Percentiles rank a stretch among this genome's conserved stretches.
Evolutionary conservation across 768 basidiomycete genomes (phyloP).

Genomic region (Pholiota molesta): DNA sequence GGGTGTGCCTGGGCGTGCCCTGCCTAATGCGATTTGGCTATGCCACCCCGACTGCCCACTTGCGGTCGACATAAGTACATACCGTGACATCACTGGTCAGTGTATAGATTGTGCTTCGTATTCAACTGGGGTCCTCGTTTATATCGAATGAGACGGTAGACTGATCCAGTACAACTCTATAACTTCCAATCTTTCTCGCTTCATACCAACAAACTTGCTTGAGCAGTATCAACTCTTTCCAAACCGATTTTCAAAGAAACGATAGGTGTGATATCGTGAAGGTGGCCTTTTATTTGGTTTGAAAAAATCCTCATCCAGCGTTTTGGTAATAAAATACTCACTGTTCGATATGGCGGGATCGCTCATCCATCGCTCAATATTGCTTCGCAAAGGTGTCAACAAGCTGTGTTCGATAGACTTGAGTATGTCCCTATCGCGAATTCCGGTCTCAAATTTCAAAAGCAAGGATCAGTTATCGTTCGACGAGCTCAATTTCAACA

Average conservation of each 20-base stretch:
- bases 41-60: too few species aligned
- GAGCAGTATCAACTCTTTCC: conserved; percentile 49
- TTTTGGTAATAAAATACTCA: conserved; percentile 17
- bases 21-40: too few species aligned
- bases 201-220: conserved; percentile 3
- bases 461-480: background rate
- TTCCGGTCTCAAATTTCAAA: conserved; percentile 45
- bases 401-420: conserved; percentile 46
- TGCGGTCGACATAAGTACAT: too few species aligned
- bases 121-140: too few species aligned
- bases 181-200: too few species aligned
- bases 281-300: conserved; percentile 23
- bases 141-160: too few species aligned
- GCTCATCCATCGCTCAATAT: conserved; percentile 36
- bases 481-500: background rate
- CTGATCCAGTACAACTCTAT: too few species aligned
- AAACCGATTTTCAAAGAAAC: conserved; percentile 52
- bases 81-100: too few species aligned
- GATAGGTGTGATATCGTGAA: conserved; percentile 38
- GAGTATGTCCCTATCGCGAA: conserved; percentile 48
- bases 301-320: background rate
- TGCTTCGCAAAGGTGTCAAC: conserved; percentile 45
- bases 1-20: too few species aligned
- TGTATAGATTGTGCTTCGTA: too few species aligned
- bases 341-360: conserved; percentile 26